Evolutionary conservation across 805 yeast species (phyloP).

Genomic region (Nakazawaea molendinolei): DNA sequence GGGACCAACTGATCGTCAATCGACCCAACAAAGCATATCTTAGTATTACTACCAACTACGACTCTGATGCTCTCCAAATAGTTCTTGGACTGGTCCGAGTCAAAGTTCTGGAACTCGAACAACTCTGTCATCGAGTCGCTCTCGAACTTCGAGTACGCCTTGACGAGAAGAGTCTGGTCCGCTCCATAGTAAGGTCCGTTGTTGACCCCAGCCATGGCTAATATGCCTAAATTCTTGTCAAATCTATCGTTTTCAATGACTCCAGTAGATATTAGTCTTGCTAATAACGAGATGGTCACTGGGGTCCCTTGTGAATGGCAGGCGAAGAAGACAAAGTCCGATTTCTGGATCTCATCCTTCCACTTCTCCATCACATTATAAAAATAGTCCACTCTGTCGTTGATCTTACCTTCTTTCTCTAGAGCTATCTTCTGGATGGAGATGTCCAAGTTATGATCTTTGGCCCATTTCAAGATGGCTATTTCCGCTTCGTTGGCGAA

Average conservation of each 20-base stretch:
- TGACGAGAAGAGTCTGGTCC: conserved; percentile 75
- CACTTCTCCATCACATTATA: conserved; percentile 66
- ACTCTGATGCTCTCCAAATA: conserved; percentile 61
- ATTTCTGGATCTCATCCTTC: conserved; percentile 35
- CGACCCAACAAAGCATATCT: conserved; percentile 78
- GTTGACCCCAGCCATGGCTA: conserved; percentile 95
- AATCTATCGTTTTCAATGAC: conserved; percentile 28
- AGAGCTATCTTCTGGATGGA: conserved; percentile 85
- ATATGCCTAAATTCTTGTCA: conserved; percentile 52
- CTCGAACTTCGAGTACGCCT: conserved; percentile 88
- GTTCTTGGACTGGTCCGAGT: conserved; percentile 63
- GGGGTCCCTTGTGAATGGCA: conserved; percentile 97
- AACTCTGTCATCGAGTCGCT: conserved; percentile 80
- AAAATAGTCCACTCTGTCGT: conserved; percentile 79
- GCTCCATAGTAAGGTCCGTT: conserved; percentile 91
- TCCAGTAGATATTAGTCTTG: conserved; percentile 62
- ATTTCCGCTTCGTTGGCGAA: conserved; percentile 88
- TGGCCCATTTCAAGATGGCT: conserved; percentile 65
- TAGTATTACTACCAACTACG: conserved; percentile 64
- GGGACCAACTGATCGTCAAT: conserved; percentile 94
- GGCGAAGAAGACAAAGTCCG: conserved; percentile 87
- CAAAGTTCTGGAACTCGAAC: conserved; percentile 79
- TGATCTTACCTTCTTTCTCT: conserved; percentile 88
- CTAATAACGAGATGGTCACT: conserved; percentile 74
- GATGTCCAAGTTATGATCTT: conserved; percentile 32